Evolutionary conservation across 2,329 filamentous ascomycete genomes (phyloP).

Genomic region (Calonectria honghensis): DNA sequence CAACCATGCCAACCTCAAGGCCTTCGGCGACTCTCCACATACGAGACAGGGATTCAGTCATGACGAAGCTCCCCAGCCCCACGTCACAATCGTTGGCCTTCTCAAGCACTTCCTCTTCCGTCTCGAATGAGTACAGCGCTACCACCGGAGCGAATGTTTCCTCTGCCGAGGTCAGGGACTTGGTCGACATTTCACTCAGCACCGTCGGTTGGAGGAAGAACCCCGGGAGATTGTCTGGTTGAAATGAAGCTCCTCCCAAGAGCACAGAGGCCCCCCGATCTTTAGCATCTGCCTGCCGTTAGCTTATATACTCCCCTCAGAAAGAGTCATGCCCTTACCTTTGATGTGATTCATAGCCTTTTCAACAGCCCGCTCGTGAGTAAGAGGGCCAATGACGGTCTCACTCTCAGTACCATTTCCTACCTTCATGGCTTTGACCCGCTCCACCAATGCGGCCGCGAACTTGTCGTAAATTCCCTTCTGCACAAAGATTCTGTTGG

Average conservation of each 20-base stretch:
- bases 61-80: constrained; percentile 82
- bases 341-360: constrained; percentile 77
- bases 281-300: constrained; percentile 66
- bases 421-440: constrained; percentile 73
- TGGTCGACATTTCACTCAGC: constrained; percentile 76
- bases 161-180: constrained; percentile 79
- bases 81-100: constrained; percentile 79
- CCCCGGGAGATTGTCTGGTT: constrained; percentile 70
- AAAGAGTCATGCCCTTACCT: background rate
- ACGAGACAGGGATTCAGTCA: constrained; percentile 63
- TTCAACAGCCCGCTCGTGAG: constrained; percentile 77
- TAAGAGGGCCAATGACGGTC: constrained; percentile 74
- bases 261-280: constrained; percentile 74
- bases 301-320: background rate
- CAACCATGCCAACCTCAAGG: constrained; percentile 64
- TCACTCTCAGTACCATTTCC: constrained; percentile 72
- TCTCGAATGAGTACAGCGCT: constrained; percentile 79
- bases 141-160: constrained; percentile 84
- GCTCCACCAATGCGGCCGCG: constrained; percentile 65
- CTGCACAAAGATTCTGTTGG: constrained; percentile 76
- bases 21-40: constrained; percentile 62
- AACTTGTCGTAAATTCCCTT: constrained; percentile 74
- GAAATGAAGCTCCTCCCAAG: constrained; percentile 73
- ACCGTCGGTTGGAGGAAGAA: constrained; percentile 82
- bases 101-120: constrained; percentile 80